phyloP scores from a whole-genome alignment of 2,329 filamentous ascomycete genomes.

The Juglanconis juglandina region DNA sequence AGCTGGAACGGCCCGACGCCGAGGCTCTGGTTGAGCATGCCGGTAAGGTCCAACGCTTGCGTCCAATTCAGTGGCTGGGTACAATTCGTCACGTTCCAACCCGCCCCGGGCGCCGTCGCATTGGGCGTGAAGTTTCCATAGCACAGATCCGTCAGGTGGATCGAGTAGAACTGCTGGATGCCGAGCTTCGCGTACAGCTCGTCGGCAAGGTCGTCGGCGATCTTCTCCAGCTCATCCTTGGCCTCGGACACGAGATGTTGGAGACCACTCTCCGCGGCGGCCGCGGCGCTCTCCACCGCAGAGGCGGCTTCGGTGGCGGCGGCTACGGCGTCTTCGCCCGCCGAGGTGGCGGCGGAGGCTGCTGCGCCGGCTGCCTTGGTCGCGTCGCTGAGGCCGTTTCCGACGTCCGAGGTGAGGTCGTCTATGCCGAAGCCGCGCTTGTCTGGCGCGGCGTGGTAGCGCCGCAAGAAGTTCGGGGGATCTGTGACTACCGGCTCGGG shows the following conservation, averaged over 20 bases:
- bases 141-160: conserved; percentile 30
- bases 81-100: conserved; percentile 26
- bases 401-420: conserved; percentile 21
- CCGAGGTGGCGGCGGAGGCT: conserved; percentile 7
- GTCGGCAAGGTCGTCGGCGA: conserved; percentile 21
- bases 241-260: conserved; percentile 13
- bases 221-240: conserved; percentile 21
- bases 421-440: conserved; percentile 20
- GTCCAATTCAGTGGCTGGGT: conserved; percentile 20
- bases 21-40: conserved; percentile 20
- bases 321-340: neutral
- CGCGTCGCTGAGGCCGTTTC: neutral
- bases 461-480: conserved; percentile 23
- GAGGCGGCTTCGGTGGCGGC: conserved; percentile 4
- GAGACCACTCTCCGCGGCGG: conserved; percentile 12
- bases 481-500: conserved; percentile 18
- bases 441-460: conserved; percentile 22
- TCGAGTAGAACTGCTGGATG: conserved; percentile 32
- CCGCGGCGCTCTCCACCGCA: conserved; percentile 9
- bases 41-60: conserved; percentile 20
- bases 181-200: conserved; percentile 26
- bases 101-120: conserved; percentile 20
- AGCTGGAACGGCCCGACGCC: conserved; percentile 20
- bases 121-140: conserved; percentile 28
- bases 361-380: neutral